Conservation (phyloP, 2,329 filamentous ascomycete genomes). For the Botrytis pseudocinerea region DNA sequence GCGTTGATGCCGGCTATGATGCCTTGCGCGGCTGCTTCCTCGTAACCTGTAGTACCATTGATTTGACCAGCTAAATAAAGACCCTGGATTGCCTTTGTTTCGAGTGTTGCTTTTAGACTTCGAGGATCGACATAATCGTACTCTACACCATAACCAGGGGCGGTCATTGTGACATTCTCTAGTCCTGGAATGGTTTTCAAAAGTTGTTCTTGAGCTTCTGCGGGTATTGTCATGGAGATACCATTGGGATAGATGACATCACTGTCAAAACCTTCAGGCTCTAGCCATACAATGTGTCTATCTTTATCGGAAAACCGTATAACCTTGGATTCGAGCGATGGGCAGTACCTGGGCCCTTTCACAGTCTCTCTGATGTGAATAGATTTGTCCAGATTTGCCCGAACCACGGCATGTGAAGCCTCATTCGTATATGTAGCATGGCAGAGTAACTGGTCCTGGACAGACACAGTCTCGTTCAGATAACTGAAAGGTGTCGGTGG, state of each 20-base stretch:
- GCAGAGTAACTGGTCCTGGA: conserved; percentile 81
- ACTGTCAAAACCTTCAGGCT: conserved; percentile 91
- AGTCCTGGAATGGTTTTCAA: conserved; percentile 86
- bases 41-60: conserved; percentile 97
- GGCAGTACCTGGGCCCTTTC: conserved; percentile 91
- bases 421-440: conserved; percentile 86
- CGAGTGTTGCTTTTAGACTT: conserved; percentile 80
- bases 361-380: conserved; percentile 96
- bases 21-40: conserved; percentile 94
- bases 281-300: conserved; percentile 90
- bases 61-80: conserved; percentile 95
- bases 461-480: conserved; percentile 74
- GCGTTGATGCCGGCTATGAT: conserved; percentile 93
- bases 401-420: conserved; percentile 77
- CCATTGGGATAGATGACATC: conserved; percentile 95
- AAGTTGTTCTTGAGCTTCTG: conserved; percentile 79
- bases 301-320: conserved; percentile 81
- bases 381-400: conserved; percentile 89
- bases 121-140: conserved; percentile 98
- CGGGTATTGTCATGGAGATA: conserved; percentile 93
- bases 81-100: conserved; percentile 88
- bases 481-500: conserved; percentile 91
- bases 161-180: conserved; percentile 87
- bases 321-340: conserved; percentile 91
- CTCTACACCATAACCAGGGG: conserved; percentile 94